Evolutionary conservation across 129 eudicot species (phyloP), one percentile per base, ranked within the genome.

Genomic region (Flaveria trinervia): DNA sequence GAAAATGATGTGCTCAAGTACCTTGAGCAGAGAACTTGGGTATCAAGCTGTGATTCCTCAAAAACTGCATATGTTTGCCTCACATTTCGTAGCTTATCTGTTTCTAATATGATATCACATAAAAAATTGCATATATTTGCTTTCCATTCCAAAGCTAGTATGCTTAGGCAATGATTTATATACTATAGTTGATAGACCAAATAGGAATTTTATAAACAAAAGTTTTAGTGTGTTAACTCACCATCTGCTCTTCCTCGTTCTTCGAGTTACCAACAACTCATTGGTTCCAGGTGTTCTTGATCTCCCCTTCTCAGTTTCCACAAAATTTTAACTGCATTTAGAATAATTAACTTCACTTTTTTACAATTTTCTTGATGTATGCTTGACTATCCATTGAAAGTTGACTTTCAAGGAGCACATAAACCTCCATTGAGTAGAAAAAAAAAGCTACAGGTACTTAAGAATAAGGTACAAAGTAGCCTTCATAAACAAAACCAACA

Each of bases 221-320:
- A 26, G 26, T 9, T 45, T 23, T 28, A 9, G 44, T n/a, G 69
- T 56, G 54, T 71, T 56, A 59, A 81, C 96, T 81, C 85, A 92
- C 98, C 52, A 78, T 74, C 17, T 75, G 79, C 48, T 78, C 62
- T 79, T 84, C 89, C 77, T 88, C 87, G 39, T 56, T 84, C 76
- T 85, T 88, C 64, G 78, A 48, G 75, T 55, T 73, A 65, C 72
- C 84, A 46, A 56, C 68, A n/a, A 77, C 59, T 50, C 88, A 56
- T 65, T 79, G 68, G 74, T 72, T 76, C 70, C 83, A 45, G 65
- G 70, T 20, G 60, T 77, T 74, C 79, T 96, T 7, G 73, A 60
- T 68, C 71, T 85, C 72, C 95, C 89, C 71, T 85, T 85, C 84
- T 93, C 98, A 61, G 86, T 80, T 84, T 93, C 96, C 1, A 77